Evolutionary conservation across 768 basidiomycete species (phyloP).

Genomic region (Phanerochaete sordida): DNA sequence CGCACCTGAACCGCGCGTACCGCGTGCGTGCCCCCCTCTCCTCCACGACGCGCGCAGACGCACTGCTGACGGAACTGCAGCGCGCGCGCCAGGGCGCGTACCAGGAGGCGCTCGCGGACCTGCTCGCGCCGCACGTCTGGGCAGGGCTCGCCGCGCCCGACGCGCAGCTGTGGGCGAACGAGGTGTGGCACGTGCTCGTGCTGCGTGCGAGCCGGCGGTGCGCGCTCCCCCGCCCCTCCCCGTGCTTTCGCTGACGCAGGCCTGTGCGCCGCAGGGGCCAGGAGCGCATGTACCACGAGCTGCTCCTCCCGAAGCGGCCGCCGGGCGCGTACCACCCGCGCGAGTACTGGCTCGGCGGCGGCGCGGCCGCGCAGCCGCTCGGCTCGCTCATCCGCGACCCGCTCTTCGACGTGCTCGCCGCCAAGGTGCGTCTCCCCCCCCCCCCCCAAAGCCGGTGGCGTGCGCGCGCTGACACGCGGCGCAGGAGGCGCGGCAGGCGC

Average conservation of each 20-base stretch:
- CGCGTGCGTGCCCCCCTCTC: conserved; percentile 37
- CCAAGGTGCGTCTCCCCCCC: conserved; percentile 27
- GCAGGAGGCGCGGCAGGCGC: conserved; percentile 63
- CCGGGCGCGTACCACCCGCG: conserved; percentile 49
- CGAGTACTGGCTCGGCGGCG: conserved; percentile 51
- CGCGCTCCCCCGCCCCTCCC: conserved; percentile 10
- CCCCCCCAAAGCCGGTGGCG: not conserved
- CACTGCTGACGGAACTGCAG: conserved; percentile 32
- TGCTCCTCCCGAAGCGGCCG: conserved; percentile 58
- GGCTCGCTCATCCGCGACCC: conserved; percentile 39
- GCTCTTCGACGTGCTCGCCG: conserved; percentile 40
- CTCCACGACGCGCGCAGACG: not conserved
- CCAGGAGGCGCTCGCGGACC: conserved; percentile 52
- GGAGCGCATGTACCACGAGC: conserved; percentile 59
- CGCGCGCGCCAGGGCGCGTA: conserved; percentile 68
- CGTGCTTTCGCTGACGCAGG: not conserved
- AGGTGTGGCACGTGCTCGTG: conserved; percentile 75
- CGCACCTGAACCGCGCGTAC: conserved; percentile 64
- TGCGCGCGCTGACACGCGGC: not conserved
- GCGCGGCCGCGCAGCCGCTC: conserved; percentile 20
- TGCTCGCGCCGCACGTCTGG: conserved; percentile 73
- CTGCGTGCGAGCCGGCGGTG: conserved; percentile 70
- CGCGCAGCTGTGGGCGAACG: conserved; percentile 69
- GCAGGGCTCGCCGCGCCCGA: conserved; percentile 57
- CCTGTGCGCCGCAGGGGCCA: conserved; percentile 61